These are phyloP conservation scores for Bondarzewia mesenterica DNA, from an alignment of 1,284 basidiomycete genomes.

Conservation along the genomic window DNA sequence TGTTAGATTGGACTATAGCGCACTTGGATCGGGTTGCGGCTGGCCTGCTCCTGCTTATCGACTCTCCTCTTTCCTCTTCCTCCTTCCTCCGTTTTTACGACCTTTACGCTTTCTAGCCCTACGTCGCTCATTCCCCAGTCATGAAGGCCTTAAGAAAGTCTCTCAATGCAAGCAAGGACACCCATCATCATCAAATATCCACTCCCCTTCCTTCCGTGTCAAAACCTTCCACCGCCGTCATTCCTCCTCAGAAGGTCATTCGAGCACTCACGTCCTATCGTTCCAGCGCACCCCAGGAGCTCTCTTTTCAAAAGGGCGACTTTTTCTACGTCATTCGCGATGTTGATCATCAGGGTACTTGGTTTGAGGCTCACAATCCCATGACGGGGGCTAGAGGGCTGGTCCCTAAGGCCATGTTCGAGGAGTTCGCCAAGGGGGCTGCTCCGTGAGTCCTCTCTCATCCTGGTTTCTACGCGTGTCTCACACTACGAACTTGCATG, in stretches of 20 bases:
- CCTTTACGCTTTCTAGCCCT: slow-evolving; percentile 12
- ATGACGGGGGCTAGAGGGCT: slow-evolving; percentile 86
- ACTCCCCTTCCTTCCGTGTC: slow-evolving; percentile 55
- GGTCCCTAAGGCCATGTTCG: slow-evolving; percentile 82
- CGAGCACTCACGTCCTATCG: slow-evolving; percentile 71
- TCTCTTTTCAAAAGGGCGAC: slow-evolving; percentile 91
- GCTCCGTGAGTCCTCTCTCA: slow-evolving; percentile 42
- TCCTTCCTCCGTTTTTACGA: slow-evolving; percentile 6
- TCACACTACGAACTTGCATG: background rate
- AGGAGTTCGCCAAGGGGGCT: slow-evolving; percentile 76
- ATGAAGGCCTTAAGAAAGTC: slow-evolving; percentile 89
- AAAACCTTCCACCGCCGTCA: slow-evolving; percentile 59
- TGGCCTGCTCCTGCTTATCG: slow-evolving; percentile 4
- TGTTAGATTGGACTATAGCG: background rate
- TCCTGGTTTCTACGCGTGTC: background rate
- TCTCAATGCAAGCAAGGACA: slow-evolving; percentile 59
- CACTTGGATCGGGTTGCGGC: slow-evolving; percentile 4
- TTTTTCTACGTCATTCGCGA: slow-evolving; percentile 95
- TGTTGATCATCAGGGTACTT: slow-evolving; percentile 44
- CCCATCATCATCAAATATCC: slow-evolving; percentile 62
- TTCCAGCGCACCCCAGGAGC: slow-evolving; percentile 75
- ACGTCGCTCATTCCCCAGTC: slow-evolving; percentile 16
- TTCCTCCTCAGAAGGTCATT: slow-evolving; percentile 94
- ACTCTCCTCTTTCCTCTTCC: slow-evolving; percentile 15
- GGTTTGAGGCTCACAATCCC: slow-evolving; percentile 90